Base-by-base conservation (phyloP, 2,329 filamentous ascomycete genomes). In the Hypoxylon sp. region DNA sequence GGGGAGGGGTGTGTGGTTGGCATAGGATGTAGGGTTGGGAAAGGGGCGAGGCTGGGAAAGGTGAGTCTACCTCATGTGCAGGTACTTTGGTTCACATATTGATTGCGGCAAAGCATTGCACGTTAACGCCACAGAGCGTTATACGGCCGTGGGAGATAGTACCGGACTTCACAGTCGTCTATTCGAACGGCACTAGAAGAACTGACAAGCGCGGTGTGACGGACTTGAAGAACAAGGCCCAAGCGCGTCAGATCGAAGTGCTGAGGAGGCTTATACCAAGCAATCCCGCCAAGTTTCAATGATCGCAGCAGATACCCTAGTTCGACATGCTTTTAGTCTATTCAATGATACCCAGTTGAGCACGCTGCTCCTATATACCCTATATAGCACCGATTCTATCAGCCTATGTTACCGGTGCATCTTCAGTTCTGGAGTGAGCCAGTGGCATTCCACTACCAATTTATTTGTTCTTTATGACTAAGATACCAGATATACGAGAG, bases 91-190 rank as follows among this genome's bases (percentile, higher is more conserved):
- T 28, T 16, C 24, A 9, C 26, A 36, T 64, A 55, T 56, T 60
- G 30, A 64, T 22, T 44, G 26, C 44, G 32, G 24, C 5, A n/a
- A 46, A 90, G 83, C 86, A 93, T 74, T 91, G 90, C 72, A 93
- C 90, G 20, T 83, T 94, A 53, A 89, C 91, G 6, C 85, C 91
- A 0, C 82, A 87, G 63, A 89, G 86, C 22, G 81, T 83, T 24
- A 80, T 93, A 42, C 77, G 79, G 0, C 84, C 87, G 8, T 84
- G 85, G 0, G 85, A 87, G 30, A 78, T 81, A 9, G 74, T 94
- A 0, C 85, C 86, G 0, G 90, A 93, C 64, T 88, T 86, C 75
- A 90, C 88, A 0, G 90, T 93, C 4, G 80, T 93, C 20, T 93
- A 87, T 77, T 89, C 90, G 0, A 85, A 86, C 61, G 89, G 89